Evolutionary conservation across 1,284 basidiomycete species (phyloP), one percentile per base, ranked within the genome.

Genomic region (Apiotrichum veenhuisii): DNA sequence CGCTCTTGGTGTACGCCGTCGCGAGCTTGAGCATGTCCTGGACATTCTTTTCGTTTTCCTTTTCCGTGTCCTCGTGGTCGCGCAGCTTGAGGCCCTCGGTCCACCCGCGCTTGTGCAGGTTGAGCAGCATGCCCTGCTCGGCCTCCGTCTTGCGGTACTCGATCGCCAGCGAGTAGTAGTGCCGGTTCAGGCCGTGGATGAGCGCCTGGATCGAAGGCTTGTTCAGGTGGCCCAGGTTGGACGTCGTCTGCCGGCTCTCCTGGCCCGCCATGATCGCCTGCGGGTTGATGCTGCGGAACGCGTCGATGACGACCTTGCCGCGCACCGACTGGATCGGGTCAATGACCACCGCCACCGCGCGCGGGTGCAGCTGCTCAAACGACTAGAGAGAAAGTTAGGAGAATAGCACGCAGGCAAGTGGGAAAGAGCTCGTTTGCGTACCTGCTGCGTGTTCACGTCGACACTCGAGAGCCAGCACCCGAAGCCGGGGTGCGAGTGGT

Each of bases 251-350:
- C 30, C 96, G 84, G 18, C 93, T 91, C 79, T 99, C 96, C 62
- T 92, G 88, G 55, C 96, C 94, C 66, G 90, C 77, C 71, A 80
- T 75, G 62, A 95, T 86, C 46, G 85, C 83, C 66, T 89, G 86
- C 34, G 93, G 89, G 72, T 88, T 88, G 79, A 97, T 97, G 44
- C 92, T 87, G 61, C 96, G 88, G 83, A 99, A 99, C 9, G 96
- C 96, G 79, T 99, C 96, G 65, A 98, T 98, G 58, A 99, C 96
- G 45, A 99, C 96, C 76, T 94, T 94, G 55, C 92, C 92, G 75
- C 98, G 94, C 68, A 99, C 96, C 27, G 94, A 98, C 78, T 99
- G 96, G 72, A 98, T 98, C 33, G 96, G 96, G 78, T 99, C 96
- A 59, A 98, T 86, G 64, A 98, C 96, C 50, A 98, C 95, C 43